Percentiles rank a stretch among this genome's conserved stretches.
These are phyloP conservation scores for Capronia coronata DNA, from an alignment of 2,329 filamentous ascomycete species.

Conservation along the genomic window DNA sequence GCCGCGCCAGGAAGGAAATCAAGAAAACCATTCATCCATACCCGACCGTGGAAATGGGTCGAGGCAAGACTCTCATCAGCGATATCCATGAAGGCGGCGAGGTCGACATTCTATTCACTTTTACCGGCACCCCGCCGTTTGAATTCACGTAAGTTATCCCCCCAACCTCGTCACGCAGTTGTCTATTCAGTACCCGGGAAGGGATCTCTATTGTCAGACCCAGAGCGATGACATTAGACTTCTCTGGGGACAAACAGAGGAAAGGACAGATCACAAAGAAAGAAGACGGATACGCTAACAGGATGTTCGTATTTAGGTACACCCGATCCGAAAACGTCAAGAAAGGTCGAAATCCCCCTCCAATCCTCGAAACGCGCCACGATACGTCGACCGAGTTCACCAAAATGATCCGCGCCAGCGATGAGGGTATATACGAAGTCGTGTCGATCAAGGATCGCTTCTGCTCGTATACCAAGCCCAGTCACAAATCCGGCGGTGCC, in stretches of 20 bases:
- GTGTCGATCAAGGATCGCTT: constrained; percentile 90
- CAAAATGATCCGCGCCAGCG: constrained; percentile 75
- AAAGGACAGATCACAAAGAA: no score
- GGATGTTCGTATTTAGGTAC: constrained; percentile 52
- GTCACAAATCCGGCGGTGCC: constrained; percentile 34
- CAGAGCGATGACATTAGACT: no score
- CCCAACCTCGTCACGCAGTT: no score
- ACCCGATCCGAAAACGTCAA: constrained; percentile 72
- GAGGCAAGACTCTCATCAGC: constrained; percentile 70
- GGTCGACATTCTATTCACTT: constrained; percentile 88
- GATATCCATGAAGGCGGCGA: constrained; percentile 97
- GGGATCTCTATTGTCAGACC: background rate
- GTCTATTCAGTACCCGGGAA: background rate
- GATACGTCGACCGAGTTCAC: constrained; percentile 75
- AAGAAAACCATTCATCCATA: constrained; percentile 83
- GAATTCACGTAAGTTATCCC: constrained; percentile 77
- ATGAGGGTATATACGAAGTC: constrained; percentile 96
- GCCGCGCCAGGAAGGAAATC: constrained; percentile 70
- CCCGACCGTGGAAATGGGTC: constrained; percentile 83
- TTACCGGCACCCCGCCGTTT: constrained; percentile 91
- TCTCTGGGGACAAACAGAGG: no score
- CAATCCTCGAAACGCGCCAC: constrained; percentile 83
- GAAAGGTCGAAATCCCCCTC: constrained; percentile 63
- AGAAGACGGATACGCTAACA: no score
- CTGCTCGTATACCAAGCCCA: constrained; percentile 74